phyloP scores from a whole-genome alignment of 192 early-diverging fungal genomes.

The Coemansia sp. region DNA sequence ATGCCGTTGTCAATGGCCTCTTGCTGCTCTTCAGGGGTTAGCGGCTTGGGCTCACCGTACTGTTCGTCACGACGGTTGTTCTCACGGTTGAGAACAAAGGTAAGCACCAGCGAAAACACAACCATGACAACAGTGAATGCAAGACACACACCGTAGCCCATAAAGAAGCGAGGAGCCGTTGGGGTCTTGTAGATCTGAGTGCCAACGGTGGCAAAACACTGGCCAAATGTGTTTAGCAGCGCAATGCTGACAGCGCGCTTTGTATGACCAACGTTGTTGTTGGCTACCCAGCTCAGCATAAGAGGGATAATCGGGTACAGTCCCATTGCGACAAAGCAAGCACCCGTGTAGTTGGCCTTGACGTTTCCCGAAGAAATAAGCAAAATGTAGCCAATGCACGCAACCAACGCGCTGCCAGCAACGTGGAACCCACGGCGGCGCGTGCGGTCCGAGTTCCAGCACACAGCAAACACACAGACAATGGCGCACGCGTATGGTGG shows the following conservation, averaged over 20 bases:
- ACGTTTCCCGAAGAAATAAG: conserved; percentile 34
- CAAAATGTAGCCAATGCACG: conserved; percentile 45
- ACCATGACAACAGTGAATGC: conserved; percentile 56
- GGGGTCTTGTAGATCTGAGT: conserved; percentile 69
- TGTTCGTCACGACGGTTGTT: conserved; percentile 50
- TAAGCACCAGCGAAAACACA: conserved; percentile 53
- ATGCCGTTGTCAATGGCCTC: conserved; percentile 30
- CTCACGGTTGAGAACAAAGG: conserved; percentile 58
- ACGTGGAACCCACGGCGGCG: conserved; percentile 51
- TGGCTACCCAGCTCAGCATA: conserved; percentile 67
- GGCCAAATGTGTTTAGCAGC: conserved; percentile 66
- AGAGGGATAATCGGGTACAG: conserved; percentile 58
- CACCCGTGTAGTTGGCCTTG: conserved; percentile 48
- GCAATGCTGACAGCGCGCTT: conserved; percentile 71
- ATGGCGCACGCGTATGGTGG: conserved; percentile 55
- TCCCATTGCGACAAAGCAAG: conserved; percentile 51
- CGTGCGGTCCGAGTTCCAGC: conserved; percentile 54
- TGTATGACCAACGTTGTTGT: conserved; percentile 67
- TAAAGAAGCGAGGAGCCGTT: conserved; percentile 60
- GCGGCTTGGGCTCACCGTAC: conserved; percentile 21
- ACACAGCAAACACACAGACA: conserved; percentile 37
- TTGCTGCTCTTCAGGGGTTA: conserved; percentile 36
- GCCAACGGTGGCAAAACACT: conserved; percentile 71
- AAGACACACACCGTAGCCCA: conserved; percentile 53
- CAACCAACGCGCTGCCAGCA: conserved; percentile 27